phyloP scores from a whole-genome alignment of 2,329 filamentous ascomycete species.

The Cordyceps fumosorosea region DNA sequence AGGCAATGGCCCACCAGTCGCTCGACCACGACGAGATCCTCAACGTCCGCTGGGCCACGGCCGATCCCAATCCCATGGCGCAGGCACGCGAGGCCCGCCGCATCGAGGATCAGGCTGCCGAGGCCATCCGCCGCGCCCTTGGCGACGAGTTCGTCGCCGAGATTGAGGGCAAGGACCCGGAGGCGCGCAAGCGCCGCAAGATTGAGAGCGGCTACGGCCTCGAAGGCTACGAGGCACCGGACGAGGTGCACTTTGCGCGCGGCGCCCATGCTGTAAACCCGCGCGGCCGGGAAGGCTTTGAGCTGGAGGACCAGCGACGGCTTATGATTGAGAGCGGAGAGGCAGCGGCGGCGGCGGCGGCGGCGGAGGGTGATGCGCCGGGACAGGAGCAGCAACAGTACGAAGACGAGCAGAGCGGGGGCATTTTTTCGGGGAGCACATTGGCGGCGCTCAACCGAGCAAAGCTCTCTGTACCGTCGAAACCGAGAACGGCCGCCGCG shows the following conservation, averaged over 20 bases:
- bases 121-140: constrained; percentile 80
- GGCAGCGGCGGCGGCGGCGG: constrained; percentile 36
- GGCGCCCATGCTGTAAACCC: constrained; percentile 63
- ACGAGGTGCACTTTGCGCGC: constrained; percentile 85
- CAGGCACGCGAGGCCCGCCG: constrained; percentile 83
- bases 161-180: constrained; percentile 84
- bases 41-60: constrained; percentile 95
- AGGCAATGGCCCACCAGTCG: constrained; percentile 91
- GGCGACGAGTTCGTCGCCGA: constrained; percentile 89
- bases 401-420: constrained; percentile 33
- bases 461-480: constrained; percentile 47
- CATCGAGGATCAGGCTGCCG: constrained; percentile 93
- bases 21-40: constrained; percentile 88
- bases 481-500: constrained; percentile 44
- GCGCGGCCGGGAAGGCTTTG: constrained; percentile 50
- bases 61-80: constrained; percentile 90
- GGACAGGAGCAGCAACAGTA: constrained; percentile 28
- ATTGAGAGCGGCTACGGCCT: constrained; percentile 85
- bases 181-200: constrained; percentile 80
- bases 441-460: constrained; percentile 66
- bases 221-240: constrained; percentile 86
- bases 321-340: constrained; percentile 53
- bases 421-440: constrained; percentile 78
- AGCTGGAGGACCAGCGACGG: constrained; percentile 56
- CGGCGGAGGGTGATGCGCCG: constrained; percentile 31